Conservation (phyloP, 176 grass and related monocot species). For the Melocanna baccifera region DNA sequence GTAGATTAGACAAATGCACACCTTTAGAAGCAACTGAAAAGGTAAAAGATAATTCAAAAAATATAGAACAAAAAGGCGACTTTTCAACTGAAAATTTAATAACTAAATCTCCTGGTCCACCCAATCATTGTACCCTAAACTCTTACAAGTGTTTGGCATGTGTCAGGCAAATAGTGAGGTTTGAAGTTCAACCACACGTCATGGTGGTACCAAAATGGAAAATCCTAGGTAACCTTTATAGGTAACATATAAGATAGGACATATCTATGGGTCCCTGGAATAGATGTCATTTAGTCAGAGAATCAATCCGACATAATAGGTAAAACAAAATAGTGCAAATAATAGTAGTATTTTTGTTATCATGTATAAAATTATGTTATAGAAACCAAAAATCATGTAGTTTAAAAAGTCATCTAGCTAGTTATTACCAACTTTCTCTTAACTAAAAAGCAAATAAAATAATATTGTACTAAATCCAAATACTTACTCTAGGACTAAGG, state of each 20-base stretch:
- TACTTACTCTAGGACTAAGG: neutral
- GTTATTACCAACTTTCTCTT: neutral
- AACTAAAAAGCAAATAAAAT: neutral
- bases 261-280: neutral
- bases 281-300: neutral
- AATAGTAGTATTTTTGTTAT: neutral
- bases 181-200: slow-evolving; percentile 20
- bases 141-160: neutral
- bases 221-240: neutral
- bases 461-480: neutral
- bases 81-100: neutral
- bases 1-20: neutral
- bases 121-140: slow-evolving; percentile 42
- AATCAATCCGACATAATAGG: neutral
- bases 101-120: slow-evolving; percentile 35
- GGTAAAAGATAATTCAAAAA: neutral
- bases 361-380: neutral
- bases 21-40: slow-evolving; percentile 7
- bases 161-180: neutral
- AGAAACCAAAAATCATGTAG: rapidly evolving
- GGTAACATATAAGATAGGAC: neutral
- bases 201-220: neutral
- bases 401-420: rapidly evolving
- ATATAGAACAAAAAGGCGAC: neutral
- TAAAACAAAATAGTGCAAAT: neutral